Base-by-base conservation (phyloP, 2,329 filamentous ascomycete genomes). In the Epichloe bromicola region DNA sequence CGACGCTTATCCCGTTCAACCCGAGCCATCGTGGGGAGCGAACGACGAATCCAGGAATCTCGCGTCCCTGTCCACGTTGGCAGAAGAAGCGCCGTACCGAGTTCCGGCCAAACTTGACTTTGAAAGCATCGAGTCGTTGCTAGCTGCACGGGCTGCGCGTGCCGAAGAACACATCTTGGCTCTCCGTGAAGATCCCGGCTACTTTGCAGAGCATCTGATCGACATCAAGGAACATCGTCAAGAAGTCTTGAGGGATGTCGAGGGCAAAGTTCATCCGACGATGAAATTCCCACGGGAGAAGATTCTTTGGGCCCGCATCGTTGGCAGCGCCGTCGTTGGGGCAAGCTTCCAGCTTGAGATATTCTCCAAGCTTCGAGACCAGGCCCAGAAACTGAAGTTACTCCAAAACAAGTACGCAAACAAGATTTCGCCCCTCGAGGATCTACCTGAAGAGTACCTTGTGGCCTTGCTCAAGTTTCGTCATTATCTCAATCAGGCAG, bases 181-280 rank as follows among this genome's bases (percentile, higher is more conserved):
- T 0, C 62, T 83, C 3, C 69, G 78, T 7, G 79, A 83, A 56
- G 80, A 83, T 57, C 78, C 79, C 0, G 63, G 63, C 1, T 82
- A 80, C 61, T 82, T 82, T 54, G 61, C 67, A 4, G 65, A 74
- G 2, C 50, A 61, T 0, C 42, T 79, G 1, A 54, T 58, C 8
- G 72, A 76, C 1, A 57, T 58, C 30, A 66, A 63, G 20, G 74
- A 78, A 12, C 78, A 81, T 56, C 63, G 69, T 0, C 59, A 61
- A 8, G 70, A 76, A 46, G 60, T 65, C 49, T 17, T 77, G 17
- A 67, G 60, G n/a, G 74, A 77, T 49, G 55, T 51, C 0, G 26
- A 58, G 3, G 68, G 68, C 15, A 51, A 61, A 3, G 10, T 49
- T 2, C 66, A 70, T 39, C 63, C 65, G 0, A 37, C 53, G 0